Evolutionary conservation across 2,329 filamentous ascomycete species (phyloP), one percentile per base, ranked within the genome.

Genomic region (Penicillium sp.): DNA sequence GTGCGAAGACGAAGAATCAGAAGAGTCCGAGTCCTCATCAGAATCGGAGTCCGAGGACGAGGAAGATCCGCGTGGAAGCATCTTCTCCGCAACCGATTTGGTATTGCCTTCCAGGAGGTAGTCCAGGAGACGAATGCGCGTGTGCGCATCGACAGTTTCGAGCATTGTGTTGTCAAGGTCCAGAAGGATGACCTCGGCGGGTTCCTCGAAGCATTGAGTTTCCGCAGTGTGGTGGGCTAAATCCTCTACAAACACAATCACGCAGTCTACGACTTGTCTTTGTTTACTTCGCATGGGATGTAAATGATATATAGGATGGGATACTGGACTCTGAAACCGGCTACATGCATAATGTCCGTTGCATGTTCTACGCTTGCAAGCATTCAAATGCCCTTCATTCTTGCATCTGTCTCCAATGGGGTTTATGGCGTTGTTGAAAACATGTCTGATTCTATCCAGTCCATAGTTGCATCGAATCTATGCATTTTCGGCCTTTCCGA

Each of bases 81-180:
- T 0, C 85, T 87, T 47, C 85, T 90, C 2, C 73, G 87, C 45
- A 98, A 97, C 70, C 82, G 86, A 43, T 98, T 98, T 63, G 93
- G 93, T 7, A 89, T 85, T 61, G 91, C 93, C 3, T 98, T 98
- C 68, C 89, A 96, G 66, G 89, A 95, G 64, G 93, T 97, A 0
- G 87, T 95, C 2, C 81, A 85, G 45, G 88, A 96, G 74, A 97
- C 91, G 15, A 93, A 84, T 52, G 88, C 91, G 0, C 75, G 90
- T 15, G 89, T 97, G 19, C 77, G 89, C 53, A 94, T 96, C 64
- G 93, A 98, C 70, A 94, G 87, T 68, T 98, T 98, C 63, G 93
- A 98, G 70, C 88, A 95, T 67, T 95, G 88, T 63, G 93, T 97
- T 7, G 90, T 97, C 41, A 93, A 98, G 68, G 91, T 98, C n/a